Evolutionary conservation across 1,284 basidiomycete species (phyloP).

Genomic region (Rhodotorula glutinis): DNA sequence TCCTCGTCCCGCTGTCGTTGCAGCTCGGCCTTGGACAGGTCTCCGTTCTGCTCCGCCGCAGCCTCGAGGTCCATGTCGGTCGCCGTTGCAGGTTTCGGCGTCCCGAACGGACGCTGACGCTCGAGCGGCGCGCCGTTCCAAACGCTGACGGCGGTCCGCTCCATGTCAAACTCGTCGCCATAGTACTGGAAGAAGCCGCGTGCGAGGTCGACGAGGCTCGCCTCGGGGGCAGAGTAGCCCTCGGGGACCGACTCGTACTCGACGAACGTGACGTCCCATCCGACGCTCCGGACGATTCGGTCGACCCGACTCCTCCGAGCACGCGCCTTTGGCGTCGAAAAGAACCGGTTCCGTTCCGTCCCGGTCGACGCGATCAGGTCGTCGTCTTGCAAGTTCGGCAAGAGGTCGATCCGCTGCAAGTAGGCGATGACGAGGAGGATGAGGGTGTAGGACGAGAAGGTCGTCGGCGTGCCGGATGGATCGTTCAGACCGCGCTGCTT

Average conservation of each 20-base stretch:
- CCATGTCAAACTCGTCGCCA: slow-evolving; percentile 16
- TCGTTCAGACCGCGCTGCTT: slow-evolving; percentile 42
- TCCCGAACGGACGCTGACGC: slow-evolving; percentile 10
- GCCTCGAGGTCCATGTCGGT: not conserved
- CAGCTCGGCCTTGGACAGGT: slow-evolving; percentile 5
- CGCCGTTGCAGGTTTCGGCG: not conserved
- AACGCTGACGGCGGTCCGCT: slow-evolving; percentile 21
- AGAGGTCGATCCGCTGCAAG: slow-evolving; percentile 43
- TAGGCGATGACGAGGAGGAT: slow-evolving; percentile 45
- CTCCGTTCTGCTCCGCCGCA: not conserved
- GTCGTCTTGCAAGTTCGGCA: slow-evolving; percentile 48
- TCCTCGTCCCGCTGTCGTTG: slow-evolving; percentile 21
- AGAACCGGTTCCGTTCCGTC: slow-evolving; percentile 37
- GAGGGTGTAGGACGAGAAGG: slow-evolving; percentile 43
- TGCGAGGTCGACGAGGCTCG: slow-evolving; percentile 25
- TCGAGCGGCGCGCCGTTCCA: slow-evolving; percentile 18
- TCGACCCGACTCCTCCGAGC: not conserved
- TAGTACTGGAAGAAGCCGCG: slow-evolving; percentile 35
- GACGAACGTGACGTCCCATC: slow-evolving; percentile 38
- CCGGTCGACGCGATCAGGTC: slow-evolving; percentile 37
- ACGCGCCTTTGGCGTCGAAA: slow-evolving; percentile 30
- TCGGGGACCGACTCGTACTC: slow-evolving; percentile 17
- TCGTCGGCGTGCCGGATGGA: slow-evolving; percentile 35
- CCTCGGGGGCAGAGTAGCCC: slow-evolving; percentile 1
- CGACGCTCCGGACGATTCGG: slow-evolving; percentile 18